A percentile compares a stretch with the other conserved stretches of the same genome.
Evolutionary conservation across 2,329 filamentous ascomycete genomes (phyloP).

Genomic region (Alternaria ethzedia): DNA sequence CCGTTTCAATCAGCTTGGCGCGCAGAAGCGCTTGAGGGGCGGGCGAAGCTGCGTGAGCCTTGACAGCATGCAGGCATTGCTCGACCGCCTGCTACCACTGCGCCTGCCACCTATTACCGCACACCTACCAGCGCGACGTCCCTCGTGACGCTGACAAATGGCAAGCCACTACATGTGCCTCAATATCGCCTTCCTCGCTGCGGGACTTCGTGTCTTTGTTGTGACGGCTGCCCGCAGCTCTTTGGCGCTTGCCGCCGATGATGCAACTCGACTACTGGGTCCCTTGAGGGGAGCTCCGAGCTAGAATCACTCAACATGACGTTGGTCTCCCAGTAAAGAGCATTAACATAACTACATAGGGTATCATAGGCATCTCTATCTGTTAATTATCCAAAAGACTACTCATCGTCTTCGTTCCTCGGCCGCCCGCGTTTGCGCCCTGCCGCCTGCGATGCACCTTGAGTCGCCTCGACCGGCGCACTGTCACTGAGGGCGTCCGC

Average conservation of each 20-base stretch:
- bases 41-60: conserved; percentile 3
- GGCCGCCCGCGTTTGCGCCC: conserved; percentile 26
- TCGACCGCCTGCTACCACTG: conserved; percentile 1
- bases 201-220: neutral
- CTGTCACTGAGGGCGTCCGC: conserved; percentile 22
- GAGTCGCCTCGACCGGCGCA: conserved; percentile 8
- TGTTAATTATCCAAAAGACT: neutral
- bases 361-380: neutral
- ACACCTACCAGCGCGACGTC: neutral
- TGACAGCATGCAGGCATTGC: conserved; percentile 12
- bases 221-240: neutral
- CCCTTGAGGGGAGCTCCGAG: conserved; percentile 3
- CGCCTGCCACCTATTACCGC: neutral
- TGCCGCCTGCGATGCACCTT: conserved; percentile 9
- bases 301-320: neutral
- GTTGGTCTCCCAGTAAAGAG: neutral
- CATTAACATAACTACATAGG: neutral
- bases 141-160: conserved; percentile 13
- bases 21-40: conserved; percentile 10
- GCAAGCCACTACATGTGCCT: neutral
- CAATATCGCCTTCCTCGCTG: neutral
- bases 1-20: conserved; percentile 22
- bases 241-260: neutral
- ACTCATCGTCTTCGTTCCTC: conserved; percentile 16
- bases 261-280: conserved; percentile 10